Conservation (phyloP, 257 asterid genomes). For the Solanum pinnatisectum region DNA sequence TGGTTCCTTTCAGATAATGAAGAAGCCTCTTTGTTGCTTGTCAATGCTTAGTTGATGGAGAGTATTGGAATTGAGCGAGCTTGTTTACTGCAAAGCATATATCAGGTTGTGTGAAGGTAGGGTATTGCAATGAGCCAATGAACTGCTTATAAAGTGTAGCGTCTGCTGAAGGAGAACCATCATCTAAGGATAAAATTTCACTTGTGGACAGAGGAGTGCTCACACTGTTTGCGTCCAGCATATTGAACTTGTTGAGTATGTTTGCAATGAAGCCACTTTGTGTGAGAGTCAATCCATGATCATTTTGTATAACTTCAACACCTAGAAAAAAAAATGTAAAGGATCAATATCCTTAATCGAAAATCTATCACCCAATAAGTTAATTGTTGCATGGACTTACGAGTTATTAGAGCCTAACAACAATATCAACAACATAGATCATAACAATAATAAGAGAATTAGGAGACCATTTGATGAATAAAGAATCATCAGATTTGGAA, state of each 20-base stretch:
- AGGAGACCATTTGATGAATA: no score
- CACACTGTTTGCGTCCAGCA: neutral
- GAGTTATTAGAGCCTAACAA: neutral
- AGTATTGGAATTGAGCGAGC: neutral
- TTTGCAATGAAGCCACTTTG: neutral
- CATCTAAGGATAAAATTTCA: neutral
- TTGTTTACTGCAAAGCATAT: neutral
- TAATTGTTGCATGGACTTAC: neutral
- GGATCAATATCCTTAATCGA: neutral
- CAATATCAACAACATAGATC: neutral
- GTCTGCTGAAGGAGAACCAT: neutral
- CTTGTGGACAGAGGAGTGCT: neutral
- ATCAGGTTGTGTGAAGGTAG: neutral
- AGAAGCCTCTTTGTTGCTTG: neutral
- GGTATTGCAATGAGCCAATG: neutral
- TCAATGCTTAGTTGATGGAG: neutral
- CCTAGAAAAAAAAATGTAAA: neutral
- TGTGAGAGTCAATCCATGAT: neutral
- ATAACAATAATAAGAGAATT: no score
- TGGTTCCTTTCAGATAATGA: neutral
- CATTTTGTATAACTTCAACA: neutral
- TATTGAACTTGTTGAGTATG: neutral
- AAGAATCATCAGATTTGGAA: neutral
- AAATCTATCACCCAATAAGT: neutral
- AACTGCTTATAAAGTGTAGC: neutral